phyloP scores from a whole-genome alignment of 441 rosid species.

The Aleurites moluccanus region DNA sequence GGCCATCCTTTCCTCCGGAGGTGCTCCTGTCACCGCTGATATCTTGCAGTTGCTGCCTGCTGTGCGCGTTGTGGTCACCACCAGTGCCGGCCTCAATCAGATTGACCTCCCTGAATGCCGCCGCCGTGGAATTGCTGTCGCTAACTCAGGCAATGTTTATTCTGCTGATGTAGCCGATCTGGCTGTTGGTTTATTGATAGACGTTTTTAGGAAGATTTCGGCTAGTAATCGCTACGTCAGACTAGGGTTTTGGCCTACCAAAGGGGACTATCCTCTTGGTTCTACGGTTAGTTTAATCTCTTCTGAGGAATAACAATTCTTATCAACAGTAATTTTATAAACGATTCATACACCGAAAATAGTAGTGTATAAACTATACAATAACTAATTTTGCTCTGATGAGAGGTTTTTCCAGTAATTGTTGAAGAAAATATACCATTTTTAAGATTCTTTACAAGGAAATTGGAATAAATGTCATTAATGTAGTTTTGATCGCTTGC shows the following conservation, averaged over 20 bases:
- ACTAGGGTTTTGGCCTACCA: constrained; percentile 23
- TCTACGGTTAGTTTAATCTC: constrained; percentile 18
- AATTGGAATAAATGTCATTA: not conserved
- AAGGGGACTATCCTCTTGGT: constrained; percentile 25
- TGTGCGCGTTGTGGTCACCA: constrained; percentile 18
- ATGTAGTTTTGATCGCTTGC: not conserved
- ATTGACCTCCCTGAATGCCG: constrained; percentile 37
- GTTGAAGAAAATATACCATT: too few relatives aligned
- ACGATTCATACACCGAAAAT: too few relatives aligned
- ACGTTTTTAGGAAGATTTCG: constrained; percentile 27
- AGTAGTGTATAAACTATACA: too few relatives aligned
- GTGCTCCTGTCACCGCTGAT: constrained; percentile 12
- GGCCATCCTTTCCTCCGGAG: constrained; percentile 27
- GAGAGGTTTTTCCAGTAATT: too few relatives aligned
- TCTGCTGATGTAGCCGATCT: constrained; percentile 32
- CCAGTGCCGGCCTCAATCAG: constrained; percentile 36
- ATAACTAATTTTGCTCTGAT: too few relatives aligned
- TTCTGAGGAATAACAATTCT: too few relatives aligned
- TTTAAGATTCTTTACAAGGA: not conserved
- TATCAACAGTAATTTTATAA: too few relatives aligned
- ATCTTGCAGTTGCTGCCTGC: constrained; percentile 28
- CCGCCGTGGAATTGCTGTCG: constrained; percentile 32
- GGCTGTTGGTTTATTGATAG: constrained; percentile 32
- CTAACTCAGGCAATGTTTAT: constrained; percentile 20
- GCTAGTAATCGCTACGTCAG: constrained; percentile 25